These are phyloP conservation scores for Malassezia caprae DNA, from an alignment of 1,284 basidiomycete genomes.

Conservation along the genomic window DNA sequence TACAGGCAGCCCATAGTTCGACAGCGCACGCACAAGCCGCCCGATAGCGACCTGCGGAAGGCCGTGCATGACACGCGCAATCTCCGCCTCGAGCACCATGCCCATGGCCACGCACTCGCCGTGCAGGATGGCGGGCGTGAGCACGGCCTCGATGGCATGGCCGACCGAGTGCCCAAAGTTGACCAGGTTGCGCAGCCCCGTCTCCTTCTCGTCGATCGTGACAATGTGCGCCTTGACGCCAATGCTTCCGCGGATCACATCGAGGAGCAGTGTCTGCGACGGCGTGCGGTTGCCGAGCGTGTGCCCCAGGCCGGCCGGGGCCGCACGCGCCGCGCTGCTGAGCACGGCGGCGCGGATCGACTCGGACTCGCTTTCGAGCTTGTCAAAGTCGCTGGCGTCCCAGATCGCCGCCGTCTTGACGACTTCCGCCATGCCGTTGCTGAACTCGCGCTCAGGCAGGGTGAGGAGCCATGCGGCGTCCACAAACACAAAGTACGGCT, in stretches of 20 bases:
- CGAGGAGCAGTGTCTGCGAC: constrained; percentile 41
- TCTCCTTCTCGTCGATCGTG: constrained; percentile 47
- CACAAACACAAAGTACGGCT: constrained; percentile 93
- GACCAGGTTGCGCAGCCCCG: constrained; percentile 46
- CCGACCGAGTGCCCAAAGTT: constrained; percentile 48
- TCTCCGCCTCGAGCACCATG: constrained; percentile 47
- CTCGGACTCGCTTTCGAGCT: constrained; percentile 40
- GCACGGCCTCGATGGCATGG: constrained; percentile 47
- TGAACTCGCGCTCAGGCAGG: constrained; percentile 81
- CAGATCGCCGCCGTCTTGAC: constrained; percentile 56
- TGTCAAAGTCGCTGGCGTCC: constrained; percentile 44
- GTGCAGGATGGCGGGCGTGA: constrained; percentile 46
- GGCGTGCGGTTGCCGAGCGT: constrained; percentile 37
- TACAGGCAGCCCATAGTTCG: constrained; percentile 43
- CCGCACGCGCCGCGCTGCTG: constrained; percentile 26
- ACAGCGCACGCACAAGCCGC: constrained; percentile 37
- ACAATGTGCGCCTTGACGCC: constrained; percentile 48
- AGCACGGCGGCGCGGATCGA: constrained; percentile 43
- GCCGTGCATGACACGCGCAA: constrained; percentile 36
- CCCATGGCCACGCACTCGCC: constrained; percentile 47
- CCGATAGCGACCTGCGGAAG: constrained; percentile 45
- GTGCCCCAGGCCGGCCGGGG: constrained; percentile 27
- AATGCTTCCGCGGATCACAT: constrained; percentile 46
- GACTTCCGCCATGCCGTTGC: constrained; percentile 97
- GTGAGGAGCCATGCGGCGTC: constrained; percentile 92